Conservation (phyloP, 2,329 filamentous ascomycete genomes). For the Pleomassaria siparia region DNA sequence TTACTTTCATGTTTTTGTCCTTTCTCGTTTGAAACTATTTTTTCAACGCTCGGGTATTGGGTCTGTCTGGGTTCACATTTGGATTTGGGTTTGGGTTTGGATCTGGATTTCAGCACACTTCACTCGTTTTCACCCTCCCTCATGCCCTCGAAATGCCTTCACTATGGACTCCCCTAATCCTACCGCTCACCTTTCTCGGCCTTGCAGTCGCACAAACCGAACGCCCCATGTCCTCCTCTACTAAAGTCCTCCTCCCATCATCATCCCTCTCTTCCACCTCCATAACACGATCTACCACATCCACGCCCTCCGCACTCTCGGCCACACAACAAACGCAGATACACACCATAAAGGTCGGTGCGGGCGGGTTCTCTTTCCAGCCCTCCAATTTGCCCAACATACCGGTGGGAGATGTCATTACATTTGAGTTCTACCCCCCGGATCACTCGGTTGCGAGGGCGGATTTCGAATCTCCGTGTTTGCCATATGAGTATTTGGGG, state of each 20-base stretch:
- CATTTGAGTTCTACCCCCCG: constrained; percentile 43
- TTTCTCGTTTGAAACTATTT: background rate
- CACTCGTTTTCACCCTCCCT: background rate
- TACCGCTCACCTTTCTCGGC: background rate
- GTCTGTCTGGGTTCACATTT: background rate
- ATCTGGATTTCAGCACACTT: background rate
- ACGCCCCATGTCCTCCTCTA: too few species aligned
- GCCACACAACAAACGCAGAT: constrained; percentile 20
- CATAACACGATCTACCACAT: background rate
- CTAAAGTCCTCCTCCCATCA: too few species aligned
- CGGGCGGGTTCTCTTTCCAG: constrained; percentile 36
- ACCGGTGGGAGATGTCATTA: constrained; percentile 40
- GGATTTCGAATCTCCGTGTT: constrained; percentile 42
- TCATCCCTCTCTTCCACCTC: constrained; percentile 1
- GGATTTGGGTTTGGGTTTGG: background rate
- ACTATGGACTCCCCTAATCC: background rate
- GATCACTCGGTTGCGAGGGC: constrained; percentile 49
- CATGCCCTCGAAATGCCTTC: background rate
- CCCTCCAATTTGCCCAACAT: constrained; percentile 42
- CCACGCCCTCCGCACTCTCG: constrained; percentile 16
- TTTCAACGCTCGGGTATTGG: background rate
- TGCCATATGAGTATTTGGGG: constrained; percentile 41
- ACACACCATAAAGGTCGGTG: constrained; percentile 42
- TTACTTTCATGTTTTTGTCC: background rate
- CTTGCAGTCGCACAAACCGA: constrained; percentile 3